Evolutionary conservation across 75 land plant genomes (phyloP).

Genomic region (Picea glauca): DNA sequence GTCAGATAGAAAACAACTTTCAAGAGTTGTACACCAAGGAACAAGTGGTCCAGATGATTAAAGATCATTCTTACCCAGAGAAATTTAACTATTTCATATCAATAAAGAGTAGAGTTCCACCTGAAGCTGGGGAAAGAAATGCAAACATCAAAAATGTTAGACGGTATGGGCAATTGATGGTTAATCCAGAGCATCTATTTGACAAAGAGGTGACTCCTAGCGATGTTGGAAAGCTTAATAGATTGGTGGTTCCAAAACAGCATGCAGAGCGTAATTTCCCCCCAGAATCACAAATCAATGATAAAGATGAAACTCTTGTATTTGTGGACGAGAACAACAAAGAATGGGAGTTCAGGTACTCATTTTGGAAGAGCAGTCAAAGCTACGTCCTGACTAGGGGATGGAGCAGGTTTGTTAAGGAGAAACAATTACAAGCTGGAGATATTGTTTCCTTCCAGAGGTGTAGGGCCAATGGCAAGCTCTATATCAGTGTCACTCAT

Average conservation of each 20-base stretch:
- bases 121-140: no score
- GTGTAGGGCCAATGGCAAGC: neutral
- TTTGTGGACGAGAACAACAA: conserved; percentile 13
- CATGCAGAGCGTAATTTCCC: conserved; percentile 35
- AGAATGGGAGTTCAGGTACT: conserved; percentile 30
- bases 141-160: no score
- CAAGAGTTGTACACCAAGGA: conserved; percentile 25
- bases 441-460: conserved; percentile 20
- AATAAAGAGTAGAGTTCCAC: no score
- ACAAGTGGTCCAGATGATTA: conserved; percentile 46
- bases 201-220: conserved; percentile 51
- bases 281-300: neutral
- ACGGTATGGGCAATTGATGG: no score
- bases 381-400: conserved; percentile 33
- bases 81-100: neutral
- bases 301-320: neutral
- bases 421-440: conserved; percentile 10
- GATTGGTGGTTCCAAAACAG: conserved; percentile 50
- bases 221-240: conserved; percentile 51
- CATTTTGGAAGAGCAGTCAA: conserved; percentile 41
- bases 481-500: neutral
- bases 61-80: conserved; percentile 22
- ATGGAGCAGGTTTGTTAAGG: conserved; percentile 35
- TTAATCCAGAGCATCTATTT: conserved; percentile 18
- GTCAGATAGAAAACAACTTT: conserved; percentile 21